These are phyloP conservation scores for Psilocybe cubensis DNA, from an alignment of 768 basidiomycete genomes.

Conservation along the genomic window DNA sequence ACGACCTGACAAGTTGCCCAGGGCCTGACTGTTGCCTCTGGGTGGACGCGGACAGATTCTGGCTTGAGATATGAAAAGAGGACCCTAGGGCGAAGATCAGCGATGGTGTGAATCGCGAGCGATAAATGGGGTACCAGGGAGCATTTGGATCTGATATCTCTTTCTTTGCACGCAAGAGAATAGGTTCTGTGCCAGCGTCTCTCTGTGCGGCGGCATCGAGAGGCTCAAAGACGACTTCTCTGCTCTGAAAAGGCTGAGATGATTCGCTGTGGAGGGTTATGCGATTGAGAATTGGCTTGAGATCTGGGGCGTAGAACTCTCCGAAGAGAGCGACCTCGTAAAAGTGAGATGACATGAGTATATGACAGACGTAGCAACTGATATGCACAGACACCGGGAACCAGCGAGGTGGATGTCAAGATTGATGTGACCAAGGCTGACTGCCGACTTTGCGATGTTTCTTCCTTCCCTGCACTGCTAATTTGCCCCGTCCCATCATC, in stretches of 20 bases:
- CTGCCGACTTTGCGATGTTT: background rate
- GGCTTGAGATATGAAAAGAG: constrained; percentile 84
- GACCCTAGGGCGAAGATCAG: constrained; percentile 51
- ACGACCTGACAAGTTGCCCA: constrained; percentile 81
- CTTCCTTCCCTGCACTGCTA: background rate
- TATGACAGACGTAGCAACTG: background rate
- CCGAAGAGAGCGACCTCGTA: constrained; percentile 87
- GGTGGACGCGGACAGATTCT: constrained; percentile 81
- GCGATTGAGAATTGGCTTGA: constrained; percentile 77
- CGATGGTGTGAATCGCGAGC: background rate
- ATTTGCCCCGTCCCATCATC: constrained; percentile 13
- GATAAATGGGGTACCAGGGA: constrained; percentile 75
- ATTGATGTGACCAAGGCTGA: constrained; percentile 1
- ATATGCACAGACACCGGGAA: background rate
- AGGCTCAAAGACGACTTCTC: constrained; percentile 85
- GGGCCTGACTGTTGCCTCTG: constrained; percentile 85
- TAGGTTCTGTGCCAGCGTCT: constrained; percentile 65
- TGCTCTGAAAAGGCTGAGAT: constrained; percentile 69
- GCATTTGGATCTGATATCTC: constrained; percentile 65
- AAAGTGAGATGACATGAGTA: constrained; percentile 54
- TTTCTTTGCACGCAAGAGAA: constrained; percentile 73
- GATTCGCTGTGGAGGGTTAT: constrained; percentile 84
- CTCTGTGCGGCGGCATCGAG: constrained; percentile 66
- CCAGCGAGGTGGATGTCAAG: background rate
- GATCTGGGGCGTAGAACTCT: constrained; percentile 78